phyloP scores from a whole-genome alignment of 805 yeast genomes.

The Yarrowia porcina region DNA sequence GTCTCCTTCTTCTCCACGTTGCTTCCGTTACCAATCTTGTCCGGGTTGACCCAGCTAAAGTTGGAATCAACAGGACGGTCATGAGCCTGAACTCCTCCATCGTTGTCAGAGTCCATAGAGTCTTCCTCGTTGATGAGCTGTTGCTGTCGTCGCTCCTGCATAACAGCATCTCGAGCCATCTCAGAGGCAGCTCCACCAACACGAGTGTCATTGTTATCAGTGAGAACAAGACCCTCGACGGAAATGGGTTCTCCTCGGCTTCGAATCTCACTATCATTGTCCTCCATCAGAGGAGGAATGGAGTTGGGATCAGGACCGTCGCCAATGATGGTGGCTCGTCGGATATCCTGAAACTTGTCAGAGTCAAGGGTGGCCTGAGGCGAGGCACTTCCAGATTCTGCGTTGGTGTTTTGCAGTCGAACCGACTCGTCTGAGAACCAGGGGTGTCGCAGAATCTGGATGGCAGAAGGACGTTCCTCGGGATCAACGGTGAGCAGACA shows the following conservation, averaged over 20 bases:
- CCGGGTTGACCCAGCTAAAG: neutral
- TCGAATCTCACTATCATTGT: conserved; percentile 8
- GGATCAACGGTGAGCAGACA: conserved; percentile 77
- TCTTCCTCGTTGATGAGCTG: neutral
- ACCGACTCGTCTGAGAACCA: conserved; percentile 48
- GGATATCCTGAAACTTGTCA: neutral
- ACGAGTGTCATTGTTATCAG: neutral
- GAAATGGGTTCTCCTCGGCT: conserved; percentile 17
- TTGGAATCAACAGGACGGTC: neutral
- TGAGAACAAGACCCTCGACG: conserved; percentile 2
- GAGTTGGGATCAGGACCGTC: conserved; percentile 3
- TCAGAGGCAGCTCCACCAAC: conserved; percentile 16
- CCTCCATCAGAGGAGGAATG: conserved; percentile 8
- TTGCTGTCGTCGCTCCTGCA: conserved; percentile 3
- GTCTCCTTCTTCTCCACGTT: neutral
- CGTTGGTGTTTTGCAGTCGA: neutral
- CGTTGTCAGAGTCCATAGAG: neutral
- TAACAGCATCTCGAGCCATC: neutral
- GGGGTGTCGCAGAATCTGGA: conserved; percentile 69
- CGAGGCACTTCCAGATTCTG: neutral
- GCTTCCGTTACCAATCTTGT: neutral
- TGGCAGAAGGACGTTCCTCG: conserved; percentile 64
- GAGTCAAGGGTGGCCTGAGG: neutral
- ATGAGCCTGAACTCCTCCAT: neutral
- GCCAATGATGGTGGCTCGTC: conserved; percentile 7